These are phyloP conservation scores for Chalciporus piperatoides DNA, from an alignment of 1,284 basidiomycete genomes.

Conservation along the genomic window DNA sequence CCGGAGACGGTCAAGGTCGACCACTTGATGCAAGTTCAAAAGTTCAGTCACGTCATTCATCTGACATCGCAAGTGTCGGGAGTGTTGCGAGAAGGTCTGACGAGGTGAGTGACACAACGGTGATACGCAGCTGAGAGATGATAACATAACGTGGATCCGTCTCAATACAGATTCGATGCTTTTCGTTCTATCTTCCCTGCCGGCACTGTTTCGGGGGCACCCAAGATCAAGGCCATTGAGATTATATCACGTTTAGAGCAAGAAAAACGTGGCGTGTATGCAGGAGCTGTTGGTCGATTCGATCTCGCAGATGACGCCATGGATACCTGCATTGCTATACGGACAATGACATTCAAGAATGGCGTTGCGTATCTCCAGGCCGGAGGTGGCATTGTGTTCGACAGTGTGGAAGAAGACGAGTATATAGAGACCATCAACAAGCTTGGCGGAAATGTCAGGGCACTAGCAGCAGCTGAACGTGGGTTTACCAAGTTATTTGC, in stretches of 20 bases:
- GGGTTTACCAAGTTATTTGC: slow-evolving; percentile 35
- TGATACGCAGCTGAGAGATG: not conserved
- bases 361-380: slow-evolving; percentile 93
- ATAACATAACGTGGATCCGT: not conserved
- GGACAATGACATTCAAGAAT: slow-evolving; percentile 97
- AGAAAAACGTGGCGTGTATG: slow-evolving; percentile 93
- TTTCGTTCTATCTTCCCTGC: slow-evolving; percentile 99
- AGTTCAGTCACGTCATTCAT: slow-evolving; percentile 98
- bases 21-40: slow-evolving; percentile 91
- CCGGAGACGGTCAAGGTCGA: slow-evolving; percentile 96
- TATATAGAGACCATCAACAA: slow-evolving; percentile 97
- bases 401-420: slow-evolving; percentile 97
- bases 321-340: slow-evolving; percentile 98
- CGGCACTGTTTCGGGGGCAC: slow-evolving; percentile 98
- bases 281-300: slow-evolving; percentile 95
- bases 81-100: slow-evolving; percentile 76
- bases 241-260: slow-evolving; percentile 85
- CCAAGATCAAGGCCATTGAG: slow-evolving; percentile 98
- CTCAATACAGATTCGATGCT: slow-evolving; percentile 79
- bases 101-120: slow-evolving; percentile 49
- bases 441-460: slow-evolving; percentile 81
- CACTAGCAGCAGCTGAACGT: slow-evolving; percentile 90
- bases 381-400: slow-evolving; percentile 96
- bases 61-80: slow-evolving; percentile 96
- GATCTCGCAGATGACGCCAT: slow-evolving; percentile 94